A percentile compares a stretch with the other conserved stretches of the same genome.
Conservation (phyloP, 805 yeast species). For the Barnettozyma sp. region DNA sequence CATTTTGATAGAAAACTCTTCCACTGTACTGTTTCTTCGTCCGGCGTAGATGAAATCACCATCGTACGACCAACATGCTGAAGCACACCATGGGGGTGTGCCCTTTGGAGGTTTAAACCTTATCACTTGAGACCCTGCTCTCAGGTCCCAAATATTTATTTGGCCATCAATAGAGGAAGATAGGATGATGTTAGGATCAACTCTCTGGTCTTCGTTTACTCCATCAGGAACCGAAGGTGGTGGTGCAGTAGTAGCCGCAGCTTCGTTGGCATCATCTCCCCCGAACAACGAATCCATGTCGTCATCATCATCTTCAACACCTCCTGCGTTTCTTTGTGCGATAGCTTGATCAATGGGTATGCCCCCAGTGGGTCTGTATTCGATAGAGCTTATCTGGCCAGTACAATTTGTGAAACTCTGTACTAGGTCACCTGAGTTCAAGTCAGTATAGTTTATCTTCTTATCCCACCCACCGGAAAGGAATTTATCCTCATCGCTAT, state of each 20-base stretch:
- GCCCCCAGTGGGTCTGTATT: slow-evolving; percentile 52
- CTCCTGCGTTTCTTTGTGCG: too few species aligned
- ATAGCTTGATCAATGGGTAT: slow-evolving; percentile 17
- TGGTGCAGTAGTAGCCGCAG: slow-evolving; percentile 7
- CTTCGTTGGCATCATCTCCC: slow-evolving; percentile 38
- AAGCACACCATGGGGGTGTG: slow-evolving; percentile 92
- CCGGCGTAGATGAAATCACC: slow-evolving; percentile 82
- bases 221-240: too few species aligned
- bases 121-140: slow-evolving; percentile 42
- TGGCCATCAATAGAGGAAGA: slow-evolving; percentile 82
- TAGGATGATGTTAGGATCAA: slow-evolving; percentile 51
- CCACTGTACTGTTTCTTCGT: slow-evolving; percentile 82
- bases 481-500: slow-evolving; percentile 52
- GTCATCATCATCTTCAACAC: slow-evolving; percentile 29
- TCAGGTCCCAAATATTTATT: slow-evolving; percentile 73
- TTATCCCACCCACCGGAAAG: slow-evolving; percentile 92
- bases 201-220: slow-evolving; percentile 9
- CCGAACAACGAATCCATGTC: slow-evolving; percentile 55
- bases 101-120: slow-evolving; percentile 49
- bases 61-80: slow-evolving; percentile 79
- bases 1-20: slow-evolving; percentile 61
- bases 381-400: slow-evolving; percentile 75
- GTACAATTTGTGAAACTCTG: slow-evolving; percentile 48
- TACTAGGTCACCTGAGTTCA: slow-evolving; percentile 56
- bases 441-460: slow-evolving; percentile 74